Conservation (phyloP, 2,329 filamentous ascomycete genomes). For the Talaromyces funiculosus region DNA sequence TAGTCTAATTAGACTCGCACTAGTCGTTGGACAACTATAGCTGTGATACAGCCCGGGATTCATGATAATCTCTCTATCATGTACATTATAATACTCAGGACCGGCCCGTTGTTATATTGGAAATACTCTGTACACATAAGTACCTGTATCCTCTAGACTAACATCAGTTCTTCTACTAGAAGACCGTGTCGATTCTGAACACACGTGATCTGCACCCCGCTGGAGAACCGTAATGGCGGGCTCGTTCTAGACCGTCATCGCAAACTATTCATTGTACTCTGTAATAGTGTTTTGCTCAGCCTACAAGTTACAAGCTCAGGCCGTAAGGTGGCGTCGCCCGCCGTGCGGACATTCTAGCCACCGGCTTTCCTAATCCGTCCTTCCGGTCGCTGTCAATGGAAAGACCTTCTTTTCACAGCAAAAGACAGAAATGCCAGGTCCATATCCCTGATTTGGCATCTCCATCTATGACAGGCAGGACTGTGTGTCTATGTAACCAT, state of each 20-base stretch:
- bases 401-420: neutral
- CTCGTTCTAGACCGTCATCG: conserved; percentile 7
- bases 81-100: too few species aligned
- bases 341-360: neutral
- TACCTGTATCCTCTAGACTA: too few species aligned
- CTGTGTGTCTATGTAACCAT: conserved; percentile 5
- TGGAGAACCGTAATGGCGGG: conserved; percentile 8
- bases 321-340: neutral
- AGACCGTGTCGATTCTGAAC: neutral
- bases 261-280: neutral
- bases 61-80: neutral
- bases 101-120: too few species aligned
- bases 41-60: neutral
- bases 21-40: too few species aligned
- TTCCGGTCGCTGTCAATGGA: neutral
- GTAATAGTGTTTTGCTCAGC: too few species aligned
- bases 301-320: neutral
- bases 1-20: too few species aligned
- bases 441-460: neutral
- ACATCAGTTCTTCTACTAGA: neutral
- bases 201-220: conserved; percentile 13
- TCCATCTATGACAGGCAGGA: neutral
- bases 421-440: neutral
- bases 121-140: too few species aligned
- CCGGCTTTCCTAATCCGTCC: conserved; percentile 12